Conservation (phyloP, 345 rosid species). For the Gynandropsis gynandra region DNA sequence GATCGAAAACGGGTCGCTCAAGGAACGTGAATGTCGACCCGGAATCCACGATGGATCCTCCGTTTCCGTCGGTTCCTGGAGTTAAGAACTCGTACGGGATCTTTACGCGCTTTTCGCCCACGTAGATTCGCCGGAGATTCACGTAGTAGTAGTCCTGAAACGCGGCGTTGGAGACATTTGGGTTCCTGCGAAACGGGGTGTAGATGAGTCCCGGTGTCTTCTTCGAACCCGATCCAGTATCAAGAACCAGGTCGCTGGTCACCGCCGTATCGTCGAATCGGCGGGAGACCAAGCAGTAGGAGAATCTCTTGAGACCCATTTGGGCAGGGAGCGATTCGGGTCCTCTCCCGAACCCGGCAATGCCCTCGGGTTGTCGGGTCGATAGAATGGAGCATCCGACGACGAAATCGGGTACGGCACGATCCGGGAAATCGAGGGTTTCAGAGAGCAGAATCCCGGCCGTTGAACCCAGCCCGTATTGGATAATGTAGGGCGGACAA, state of each 20-base stretch:
- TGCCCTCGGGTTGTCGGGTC: constrained; percentile 78
- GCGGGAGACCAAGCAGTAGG: constrained; percentile 71
- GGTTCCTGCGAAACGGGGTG: constrained; percentile 59
- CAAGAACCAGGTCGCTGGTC: constrained; percentile 51
- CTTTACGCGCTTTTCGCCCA: constrained; percentile 50
- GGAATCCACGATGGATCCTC: constrained; percentile 84
- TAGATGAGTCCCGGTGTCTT: constrained; percentile 47
- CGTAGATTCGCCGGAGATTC: constrained; percentile 45
- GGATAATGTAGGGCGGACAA: constrained; percentile 68
- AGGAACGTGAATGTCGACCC: constrained; percentile 87
- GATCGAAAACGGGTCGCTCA: constrained; percentile 50
- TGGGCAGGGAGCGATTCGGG: constrained; percentile 64
- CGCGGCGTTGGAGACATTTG: constrained; percentile 24
- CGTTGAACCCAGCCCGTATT: constrained; percentile 74
- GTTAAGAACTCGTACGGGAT: constrained; percentile 49
- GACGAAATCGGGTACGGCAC: constrained; percentile 43
- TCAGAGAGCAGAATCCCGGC: constrained; percentile 61
- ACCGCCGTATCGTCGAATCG: constrained; percentile 51
- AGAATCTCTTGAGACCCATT: constrained; percentile 56
- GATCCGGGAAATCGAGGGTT: constrained; percentile 39
- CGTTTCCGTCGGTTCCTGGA: constrained; percentile 59
- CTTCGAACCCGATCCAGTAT: constrained; percentile 37
- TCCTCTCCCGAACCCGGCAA: constrained; percentile 82
- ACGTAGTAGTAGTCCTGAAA: constrained; percentile 59
- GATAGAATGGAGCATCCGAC: constrained; percentile 78